phyloP scores from a whole-genome alignment of 192 early-diverging fungal species.

The Diversispora epigaea region DNA sequence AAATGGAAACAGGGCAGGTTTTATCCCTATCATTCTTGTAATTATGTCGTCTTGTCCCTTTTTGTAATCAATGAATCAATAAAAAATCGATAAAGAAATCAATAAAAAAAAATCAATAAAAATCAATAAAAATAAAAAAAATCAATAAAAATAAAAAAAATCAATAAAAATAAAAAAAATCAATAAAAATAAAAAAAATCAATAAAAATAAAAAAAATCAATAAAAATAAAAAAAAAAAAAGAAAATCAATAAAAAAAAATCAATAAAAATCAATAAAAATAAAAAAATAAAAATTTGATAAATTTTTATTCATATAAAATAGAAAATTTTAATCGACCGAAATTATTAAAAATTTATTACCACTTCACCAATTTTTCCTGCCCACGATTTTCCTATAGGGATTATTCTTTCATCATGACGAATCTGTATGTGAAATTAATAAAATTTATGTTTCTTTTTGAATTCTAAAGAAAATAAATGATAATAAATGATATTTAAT shows the following conservation, averaged over 20 bases:
- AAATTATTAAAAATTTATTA: not conserved
- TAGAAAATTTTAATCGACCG: no score
- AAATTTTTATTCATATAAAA: no score
- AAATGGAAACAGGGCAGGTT: not conserved
- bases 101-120: no score
- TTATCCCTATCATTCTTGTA: slow-evolving; percentile 6
- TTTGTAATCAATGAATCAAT: not conserved
- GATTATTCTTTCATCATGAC: not conserved
- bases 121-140: not conserved
- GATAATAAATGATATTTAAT: not conserved
- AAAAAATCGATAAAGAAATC: not conserved
- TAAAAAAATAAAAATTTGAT: no score
- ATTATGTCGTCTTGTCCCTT: not conserved
- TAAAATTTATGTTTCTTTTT: not conserved
- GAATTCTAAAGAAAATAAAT: no score
- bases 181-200: no score
- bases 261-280: no score
- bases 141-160: not conserved
- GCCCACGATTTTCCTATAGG: not conserved
- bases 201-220: no score
- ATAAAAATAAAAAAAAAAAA: no score
- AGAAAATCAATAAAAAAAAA: no score
- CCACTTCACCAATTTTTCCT: slow-evolving; percentile 4
- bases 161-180: no score
- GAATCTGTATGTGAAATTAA: not conserved